Conservation (phyloP, 805 yeast species). For the Komagataella phaffii region DNA sequence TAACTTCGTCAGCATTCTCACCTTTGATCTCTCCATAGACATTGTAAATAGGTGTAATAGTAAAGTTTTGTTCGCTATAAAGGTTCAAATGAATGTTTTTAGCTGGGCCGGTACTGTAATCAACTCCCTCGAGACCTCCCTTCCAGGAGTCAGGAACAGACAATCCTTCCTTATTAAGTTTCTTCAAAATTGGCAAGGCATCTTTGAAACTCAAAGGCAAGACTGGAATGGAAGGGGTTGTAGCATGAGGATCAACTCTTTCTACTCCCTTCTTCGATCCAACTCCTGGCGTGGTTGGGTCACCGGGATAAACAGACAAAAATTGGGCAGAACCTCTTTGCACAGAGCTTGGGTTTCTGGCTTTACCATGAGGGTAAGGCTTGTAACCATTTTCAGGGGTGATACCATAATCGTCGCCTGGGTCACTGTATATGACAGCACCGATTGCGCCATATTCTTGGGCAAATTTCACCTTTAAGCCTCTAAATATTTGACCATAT, state of each 20-base stretch:
- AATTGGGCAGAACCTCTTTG: constrained; percentile 69
- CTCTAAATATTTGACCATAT: constrained; percentile 57
- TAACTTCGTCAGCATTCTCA: constrained; percentile 32
- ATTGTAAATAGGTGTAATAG: constrained; percentile 46
- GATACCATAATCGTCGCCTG: constrained; percentile 45
- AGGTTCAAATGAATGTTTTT: constrained; percentile 32
- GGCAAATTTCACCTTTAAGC: constrained; percentile 66
- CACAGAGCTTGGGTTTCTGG: constrained; percentile 62
- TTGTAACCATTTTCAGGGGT: constrained; percentile 42
- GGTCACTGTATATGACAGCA: constrained; percentile 57
- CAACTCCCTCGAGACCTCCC: constrained; percentile 22
- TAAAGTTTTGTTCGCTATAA: constrained; percentile 47
- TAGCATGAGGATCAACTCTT: constrained; percentile 31
- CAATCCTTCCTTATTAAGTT: constrained; percentile 46
- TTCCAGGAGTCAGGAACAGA: constrained; percentile 14
- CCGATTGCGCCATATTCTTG: constrained; percentile 59
- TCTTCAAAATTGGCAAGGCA: constrained; percentile 45
- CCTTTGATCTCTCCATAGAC: constrained; percentile 54
- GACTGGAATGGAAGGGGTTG: constrained; percentile 56
- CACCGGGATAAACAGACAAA: constrained; percentile 53
- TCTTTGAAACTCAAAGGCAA: constrained; percentile 56
- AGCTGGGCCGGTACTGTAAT: constrained; percentile 22
- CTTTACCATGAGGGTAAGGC: constrained; percentile 66
- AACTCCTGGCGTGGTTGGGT: constrained; percentile 66
- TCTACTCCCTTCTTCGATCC: constrained; percentile 38